Base-by-base conservation (phyloP, 2,329 filamentous ascomycete species). In the Monilinia polystroma region DNA sequence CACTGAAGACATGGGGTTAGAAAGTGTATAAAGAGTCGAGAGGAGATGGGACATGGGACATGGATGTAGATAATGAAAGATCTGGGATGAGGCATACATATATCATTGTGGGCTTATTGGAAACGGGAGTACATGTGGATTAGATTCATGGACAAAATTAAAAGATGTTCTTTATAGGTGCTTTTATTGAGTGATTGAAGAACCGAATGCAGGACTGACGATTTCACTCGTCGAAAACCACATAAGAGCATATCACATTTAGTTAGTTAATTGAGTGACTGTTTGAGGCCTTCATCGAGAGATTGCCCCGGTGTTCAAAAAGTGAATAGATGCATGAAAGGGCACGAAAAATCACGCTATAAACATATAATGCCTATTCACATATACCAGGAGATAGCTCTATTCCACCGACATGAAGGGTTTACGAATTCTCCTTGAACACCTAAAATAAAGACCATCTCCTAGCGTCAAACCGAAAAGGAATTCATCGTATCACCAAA, bases 1-100 rank as follows among this genome's bases (percentile, higher is more conserved):
- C 73, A 66, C 63, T 76, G n/a, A 76, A 76, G 68, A 75, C 73
- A 52, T 76, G 74, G 74, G 74, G 73, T 67, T 75, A 63, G 45
- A 51, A 10, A 71, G 49, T 45, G 43, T 45, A 35, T 62, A 18
- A 60, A 62, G 7, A 45, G 10, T 12, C 3, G 10, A 29, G 58
- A 62, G 23, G 12, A 51, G 3, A 23, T 62, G 41, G n/a, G 12
- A 51, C 6, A 23, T 62, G 41, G n/a, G 29, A 32, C n/a, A 5
- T 10, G 16, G 29, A 51, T 51, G 29, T 51, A 26, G 29, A 51
- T 51, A 62, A 41, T 51, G 47, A 47, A 62, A n/a, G 11, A 38
- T 23, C n/a, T 51, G 58, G 58, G 29, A 35, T 35, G 23, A 20
- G 32, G 20, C 26, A 51, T 52, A 26, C 51, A 23, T 35, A 38